phyloP scores from a whole-genome alignment of 192 early-diverging fungal species.

The Coemansia sp. region DNA sequence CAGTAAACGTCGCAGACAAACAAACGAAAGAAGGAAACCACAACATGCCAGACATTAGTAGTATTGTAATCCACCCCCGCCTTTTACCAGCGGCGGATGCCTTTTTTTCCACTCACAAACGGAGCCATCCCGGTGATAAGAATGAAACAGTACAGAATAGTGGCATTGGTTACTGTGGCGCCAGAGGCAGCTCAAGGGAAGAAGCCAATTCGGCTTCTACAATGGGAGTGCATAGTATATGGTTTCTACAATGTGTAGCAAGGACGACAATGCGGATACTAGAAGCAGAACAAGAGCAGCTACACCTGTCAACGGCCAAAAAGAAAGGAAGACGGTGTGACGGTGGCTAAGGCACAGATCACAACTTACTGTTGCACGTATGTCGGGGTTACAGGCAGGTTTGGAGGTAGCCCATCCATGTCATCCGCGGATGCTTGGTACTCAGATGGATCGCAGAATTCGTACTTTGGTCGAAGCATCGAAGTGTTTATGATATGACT shows the following conservation, averaged over 20 bases:
- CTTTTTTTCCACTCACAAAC: neutral
- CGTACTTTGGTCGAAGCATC: conserved; percentile 52
- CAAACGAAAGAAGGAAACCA: conserved; percentile 3
- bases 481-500: conserved; percentile 4
- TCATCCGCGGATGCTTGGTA: conserved; percentile 35
- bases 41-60: neutral
- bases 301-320: neutral
- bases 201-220: neutral
- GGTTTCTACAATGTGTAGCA: conserved; percentile 4
- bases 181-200: neutral
- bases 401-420: conserved; percentile 35
- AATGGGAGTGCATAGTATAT: neutral
- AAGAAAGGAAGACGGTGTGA: conserved; percentile 6
- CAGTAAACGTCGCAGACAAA: neutral
- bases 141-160: neutral
- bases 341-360: conserved; percentile 6
- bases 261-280: neutral
- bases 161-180: conserved; percentile 1
- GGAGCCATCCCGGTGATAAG: neutral
- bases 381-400: conserved; percentile 46
- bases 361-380: conserved; percentile 51
- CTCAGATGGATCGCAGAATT: conserved; percentile 53
- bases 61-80: neutral
- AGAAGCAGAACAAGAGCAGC: neutral
- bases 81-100: neutral